Evolutionary conservation across 495 filamentous ascomycete species (phyloP).

Genomic region (Chaetomium tenue): DNA sequence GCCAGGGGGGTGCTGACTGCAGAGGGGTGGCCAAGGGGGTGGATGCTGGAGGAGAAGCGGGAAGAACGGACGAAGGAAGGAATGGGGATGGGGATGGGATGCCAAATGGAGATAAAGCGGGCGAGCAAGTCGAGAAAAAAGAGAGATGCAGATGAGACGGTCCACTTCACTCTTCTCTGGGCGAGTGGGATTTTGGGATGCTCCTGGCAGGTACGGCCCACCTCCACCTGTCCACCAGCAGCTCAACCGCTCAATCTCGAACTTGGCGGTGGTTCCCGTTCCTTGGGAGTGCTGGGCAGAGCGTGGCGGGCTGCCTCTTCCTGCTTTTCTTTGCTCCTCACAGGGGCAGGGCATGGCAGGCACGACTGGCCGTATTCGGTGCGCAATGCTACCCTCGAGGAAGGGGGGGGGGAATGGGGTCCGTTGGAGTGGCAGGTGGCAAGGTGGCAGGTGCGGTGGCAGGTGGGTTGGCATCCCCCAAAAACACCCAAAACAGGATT

Average conservation of each 20-base stretch:
- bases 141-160: slow-evolving; percentile 6
- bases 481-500: not conserved
- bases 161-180: not conserved
- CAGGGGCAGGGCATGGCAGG: not conserved
- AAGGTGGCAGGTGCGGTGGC: not conserved
- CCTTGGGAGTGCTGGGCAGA: not conserved
- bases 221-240: too few species aligned
- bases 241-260: not conserved
- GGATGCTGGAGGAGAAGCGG: not conserved
- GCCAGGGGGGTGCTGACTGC: slow-evolving; percentile 12
- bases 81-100: not conserved
- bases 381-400: not conserved
- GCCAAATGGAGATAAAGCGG: not conserved
- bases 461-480: slow-evolving; percentile 12
- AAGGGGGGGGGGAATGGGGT: not conserved
- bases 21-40: not conserved
- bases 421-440: not conserved
- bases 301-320: not conserved
- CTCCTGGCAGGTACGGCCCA: not conserved
- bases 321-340: not conserved
- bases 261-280: slow-evolving; percentile 11
- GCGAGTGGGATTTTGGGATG: not conserved
- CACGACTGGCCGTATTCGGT: not conserved
- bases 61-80: not conserved
- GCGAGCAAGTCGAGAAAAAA: not conserved